Base-by-base conservation (phyloP, 2,329 filamentous ascomycete species). In the Sporothrix variecibatus region DNA sequence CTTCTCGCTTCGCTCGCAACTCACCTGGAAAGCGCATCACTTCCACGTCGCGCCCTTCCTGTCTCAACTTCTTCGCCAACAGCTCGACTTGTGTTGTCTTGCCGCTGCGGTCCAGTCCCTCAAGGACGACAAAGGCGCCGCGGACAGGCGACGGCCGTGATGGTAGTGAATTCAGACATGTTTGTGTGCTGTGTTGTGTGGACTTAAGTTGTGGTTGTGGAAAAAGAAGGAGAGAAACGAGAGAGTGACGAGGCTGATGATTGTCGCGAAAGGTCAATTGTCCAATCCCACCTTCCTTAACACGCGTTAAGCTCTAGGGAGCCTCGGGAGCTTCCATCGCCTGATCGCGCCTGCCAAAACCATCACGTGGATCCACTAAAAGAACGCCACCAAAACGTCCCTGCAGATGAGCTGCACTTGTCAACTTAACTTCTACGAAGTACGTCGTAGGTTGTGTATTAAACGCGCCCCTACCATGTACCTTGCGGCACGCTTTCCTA, bases 51-150 rank as follows among this genome's bases (percentile, higher is more conserved):
- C 81, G 80, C 5, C 87, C 87, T 72, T 83, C 82, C 77, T 86
- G 84, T 7, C 85, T 81, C 74, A 89, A 85, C 28, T 85, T 80
- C 82, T 88, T 82, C 82, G 88, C 86, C 70, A 98, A 85, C 64
- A 90, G 83, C 79, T 91, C 88, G 78, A 94, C 95, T 87, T 97
- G 95, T 46, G 94, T 97, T 28, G 94, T 95, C 87, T 98, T 98
- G 73, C 95, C 95, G 60, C 94, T 94, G 77, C 94, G 90, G 79
- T 98, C 95, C 76, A 98, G 86, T 1, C 95, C 95, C 84, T 98
- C 95, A 73, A 97, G 89, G 4, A 95, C 92, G 72, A 97, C 89
- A 43, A 98, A 88, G 15, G 91, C 90, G 65, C 94, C 94, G 65
- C 92, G 87, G 70, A 82, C 81, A 1, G 75, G 74, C 28, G 17